Conservation (phyloP, 2,329 filamentous ascomycete species). For the Penicillium hordei region DNA sequence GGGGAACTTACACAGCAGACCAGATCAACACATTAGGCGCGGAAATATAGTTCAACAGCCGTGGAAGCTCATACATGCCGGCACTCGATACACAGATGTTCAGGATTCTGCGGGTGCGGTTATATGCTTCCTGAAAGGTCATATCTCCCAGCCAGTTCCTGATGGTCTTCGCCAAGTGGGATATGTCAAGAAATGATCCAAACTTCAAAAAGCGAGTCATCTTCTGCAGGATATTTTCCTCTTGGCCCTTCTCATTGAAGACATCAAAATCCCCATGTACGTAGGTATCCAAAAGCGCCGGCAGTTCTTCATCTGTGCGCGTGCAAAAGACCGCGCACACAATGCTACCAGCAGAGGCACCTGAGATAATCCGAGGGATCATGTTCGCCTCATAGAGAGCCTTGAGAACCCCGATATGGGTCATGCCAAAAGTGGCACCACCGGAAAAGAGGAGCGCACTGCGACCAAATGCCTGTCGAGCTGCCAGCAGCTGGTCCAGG, state of each 20-base stretch:
- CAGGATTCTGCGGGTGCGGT: constrained; percentile 84
- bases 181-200: constrained; percentile 81
- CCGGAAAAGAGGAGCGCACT: constrained; percentile 81
- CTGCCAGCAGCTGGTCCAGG: constrained; percentile 68
- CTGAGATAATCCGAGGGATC: constrained; percentile 82
- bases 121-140: constrained; percentile 94
- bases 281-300: constrained; percentile 66
- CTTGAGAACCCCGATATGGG: constrained; percentile 85
- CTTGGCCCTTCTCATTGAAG: constrained; percentile 64
- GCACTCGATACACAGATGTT: constrained; percentile 93
- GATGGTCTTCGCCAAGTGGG: constrained; percentile 79
- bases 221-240: constrained; percentile 67
- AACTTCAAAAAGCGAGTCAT: constrained; percentile 73
- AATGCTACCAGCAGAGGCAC: constrained; percentile 83
- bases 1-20: constrained; percentile 71
- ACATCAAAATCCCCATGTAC: constrained; percentile 78
- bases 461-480: constrained; percentile 79
- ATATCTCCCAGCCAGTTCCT: constrained; percentile 76
- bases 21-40: constrained; percentile 93
- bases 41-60: constrained; percentile 87
- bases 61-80: constrained; percentile 80
- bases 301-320: constrained; percentile 75
- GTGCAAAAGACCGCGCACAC: constrained; percentile 78
- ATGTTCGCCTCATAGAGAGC: constrained; percentile 71
- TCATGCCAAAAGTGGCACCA: constrained; percentile 88